Percentiles rank a stretch among this genome's conserved stretches.
Conservation (phyloP, 169 alveolate species). For the Perkinsus olseni region DNA sequence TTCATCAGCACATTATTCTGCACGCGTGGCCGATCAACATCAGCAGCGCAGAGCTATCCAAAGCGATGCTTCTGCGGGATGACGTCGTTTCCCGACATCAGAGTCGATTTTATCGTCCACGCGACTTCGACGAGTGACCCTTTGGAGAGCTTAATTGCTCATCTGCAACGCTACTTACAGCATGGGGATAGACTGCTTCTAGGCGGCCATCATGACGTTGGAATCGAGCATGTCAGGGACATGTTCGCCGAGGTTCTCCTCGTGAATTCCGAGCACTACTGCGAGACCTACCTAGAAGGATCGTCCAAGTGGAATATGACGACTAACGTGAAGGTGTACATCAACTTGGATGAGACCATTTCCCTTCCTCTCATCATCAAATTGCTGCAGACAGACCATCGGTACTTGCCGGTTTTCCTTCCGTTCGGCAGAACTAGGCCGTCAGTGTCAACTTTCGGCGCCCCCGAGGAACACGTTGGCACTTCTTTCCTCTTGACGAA, state of each 20-base stretch:
- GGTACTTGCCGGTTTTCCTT: neutral
- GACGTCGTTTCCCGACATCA: neutral
- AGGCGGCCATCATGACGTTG: neutral
- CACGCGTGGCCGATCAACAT: neutral
- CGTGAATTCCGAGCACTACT: neutral
- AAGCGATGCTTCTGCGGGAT: neutral
- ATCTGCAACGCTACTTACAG: neutral
- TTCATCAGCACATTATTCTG: neutral
- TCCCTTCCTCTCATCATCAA: neutral
- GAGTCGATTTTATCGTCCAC: neutral
- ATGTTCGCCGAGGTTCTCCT: neutral
- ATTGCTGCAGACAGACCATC: neutral
- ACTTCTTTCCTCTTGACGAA: neutral
- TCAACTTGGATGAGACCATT: neutral
- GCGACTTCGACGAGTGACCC: neutral
- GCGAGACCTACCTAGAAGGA: neutral
- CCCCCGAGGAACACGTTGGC: neutral
- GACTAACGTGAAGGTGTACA: neutral
- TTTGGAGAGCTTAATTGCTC: neutral
- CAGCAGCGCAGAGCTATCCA: neutral
- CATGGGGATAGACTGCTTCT: neutral
- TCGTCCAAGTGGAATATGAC: neutral
- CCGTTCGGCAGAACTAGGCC: neutral
- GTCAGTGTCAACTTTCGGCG: neutral
- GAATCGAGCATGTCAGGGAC: neutral